Evolutionary conservation across 2,329 filamentous ascomycete species (phyloP).

Genomic region (Proliferodiscus dingleyae): DNA sequence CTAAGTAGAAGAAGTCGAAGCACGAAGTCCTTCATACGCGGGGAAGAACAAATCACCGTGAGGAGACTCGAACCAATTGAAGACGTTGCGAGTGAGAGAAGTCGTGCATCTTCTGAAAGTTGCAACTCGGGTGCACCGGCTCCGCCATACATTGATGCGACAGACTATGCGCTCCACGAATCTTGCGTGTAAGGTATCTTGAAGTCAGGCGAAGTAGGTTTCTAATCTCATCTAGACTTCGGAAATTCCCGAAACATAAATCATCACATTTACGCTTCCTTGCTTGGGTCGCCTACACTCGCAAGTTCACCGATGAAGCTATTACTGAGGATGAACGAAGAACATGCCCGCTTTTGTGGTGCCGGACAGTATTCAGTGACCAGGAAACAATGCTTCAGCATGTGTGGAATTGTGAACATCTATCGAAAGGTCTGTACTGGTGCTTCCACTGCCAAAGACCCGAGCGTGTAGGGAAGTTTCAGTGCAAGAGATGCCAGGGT

Average conservation of each 20-base stretch:
- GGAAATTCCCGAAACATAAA: conserved; percentile 27
- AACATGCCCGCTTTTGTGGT: conserved; percentile 26
- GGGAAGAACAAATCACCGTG: conserved; percentile 21
- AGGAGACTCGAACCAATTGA: conserved; percentile 9
- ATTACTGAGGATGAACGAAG: conserved; percentile 25
- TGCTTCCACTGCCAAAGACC: conserved; percentile 26
- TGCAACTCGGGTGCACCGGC: conserved; percentile 13
- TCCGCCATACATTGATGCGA: conserved; percentile 5
- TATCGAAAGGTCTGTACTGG: conserved; percentile 27
- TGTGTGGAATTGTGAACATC: conserved; percentile 24
- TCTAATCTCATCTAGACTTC: conserved; percentile 14
- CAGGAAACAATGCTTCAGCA: conserved; percentile 27
- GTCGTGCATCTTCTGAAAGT: conserved; percentile 6
- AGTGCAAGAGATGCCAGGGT: conserved; percentile 24
- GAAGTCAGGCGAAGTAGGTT: background rate
- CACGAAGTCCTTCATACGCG: conserved; percentile 19
- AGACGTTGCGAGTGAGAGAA: conserved; percentile 2
- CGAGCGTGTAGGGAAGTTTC: conserved; percentile 23
- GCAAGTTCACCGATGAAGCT: conserved; percentile 23
- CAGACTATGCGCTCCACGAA: conserved; percentile 22
- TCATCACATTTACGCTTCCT: conserved; percentile 26
- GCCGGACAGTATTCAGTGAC: conserved; percentile 18
- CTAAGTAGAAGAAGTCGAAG: conserved; percentile 23
- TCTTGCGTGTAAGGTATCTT: conserved; percentile 26
- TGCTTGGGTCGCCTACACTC: conserved; percentile 26